Evolutionary conservation across 2,329 filamentous ascomycete species (phyloP).

Genomic region (Colletotrichum orbiculare): DNA sequence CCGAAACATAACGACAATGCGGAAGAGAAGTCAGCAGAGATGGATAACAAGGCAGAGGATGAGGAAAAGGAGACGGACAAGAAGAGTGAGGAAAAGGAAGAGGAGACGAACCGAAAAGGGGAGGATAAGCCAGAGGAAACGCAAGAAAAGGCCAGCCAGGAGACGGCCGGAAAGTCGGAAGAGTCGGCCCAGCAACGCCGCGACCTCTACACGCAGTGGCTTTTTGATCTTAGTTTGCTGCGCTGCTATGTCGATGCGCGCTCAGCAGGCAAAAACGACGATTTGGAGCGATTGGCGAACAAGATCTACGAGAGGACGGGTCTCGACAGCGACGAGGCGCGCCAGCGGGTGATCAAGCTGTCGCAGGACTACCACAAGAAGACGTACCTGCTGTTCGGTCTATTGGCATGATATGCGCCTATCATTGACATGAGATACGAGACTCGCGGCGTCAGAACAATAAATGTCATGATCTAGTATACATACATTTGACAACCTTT

Average conservation of each 20-base stretch:
- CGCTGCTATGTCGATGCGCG: conserved; percentile 55
- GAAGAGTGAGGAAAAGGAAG: conserved; percentile 21
- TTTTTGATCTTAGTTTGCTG: conserved; percentile 69
- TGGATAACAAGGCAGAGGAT: conserved; percentile 14
- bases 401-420: conserved; percentile 63
- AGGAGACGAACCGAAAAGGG: conserved; percentile 3
- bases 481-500: neutral
- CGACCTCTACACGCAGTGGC: conserved; percentile 68
- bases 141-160: conserved; percentile 11
- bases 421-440: neutral
- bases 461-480: conserved; percentile 1
- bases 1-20: neutral
- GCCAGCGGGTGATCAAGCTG: conserved; percentile 68
- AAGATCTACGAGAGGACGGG: conserved; percentile 57
- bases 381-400: conserved; percentile 83
- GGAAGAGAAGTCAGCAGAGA: conserved; percentile 34
- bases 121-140: neutral
- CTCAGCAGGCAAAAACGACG: conserved; percentile 39
- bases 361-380: conserved; percentile 85
- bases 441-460: neutral
- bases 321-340: conserved; percentile 58
- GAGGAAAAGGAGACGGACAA: conserved; percentile 29
- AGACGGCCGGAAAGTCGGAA: conserved; percentile 29
- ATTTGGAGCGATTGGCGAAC: conserved; percentile 58
- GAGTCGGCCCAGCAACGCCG: conserved; percentile 43